phyloP scores from a whole-genome alignment of 257 asterid genomes.

The Solanum virginianum region DNA sequence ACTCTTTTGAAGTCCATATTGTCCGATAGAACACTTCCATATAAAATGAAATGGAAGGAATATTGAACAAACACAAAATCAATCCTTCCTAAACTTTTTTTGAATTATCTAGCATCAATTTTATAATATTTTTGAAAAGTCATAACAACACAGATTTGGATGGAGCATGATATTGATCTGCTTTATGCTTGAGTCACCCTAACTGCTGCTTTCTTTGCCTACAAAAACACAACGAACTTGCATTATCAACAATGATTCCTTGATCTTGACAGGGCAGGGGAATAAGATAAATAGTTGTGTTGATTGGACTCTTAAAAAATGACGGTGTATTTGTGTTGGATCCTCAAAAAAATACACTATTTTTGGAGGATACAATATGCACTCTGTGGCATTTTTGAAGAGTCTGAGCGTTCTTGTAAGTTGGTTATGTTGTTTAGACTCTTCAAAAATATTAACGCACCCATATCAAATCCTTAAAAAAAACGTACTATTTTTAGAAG shows the following conservation, averaged over 20 bases:
- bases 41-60: background rate
- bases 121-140: background rate
- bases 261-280: background rate
- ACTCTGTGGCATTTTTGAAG: background rate
- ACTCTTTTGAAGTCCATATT: background rate
- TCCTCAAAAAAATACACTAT: background rate
- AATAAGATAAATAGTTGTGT: background rate
- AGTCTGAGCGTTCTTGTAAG: background rate
- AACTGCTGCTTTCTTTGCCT: constrained; percentile 48
- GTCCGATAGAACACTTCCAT: background rate
- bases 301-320: background rate
- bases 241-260: background rate
- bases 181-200: constrained; percentile 15
- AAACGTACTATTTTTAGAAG: background rate
- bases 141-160: background rate
- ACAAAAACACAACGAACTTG: background rate
- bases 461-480: background rate
- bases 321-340: background rate
- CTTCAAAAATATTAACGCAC: background rate
- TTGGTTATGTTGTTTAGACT: background rate
- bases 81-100: background rate
- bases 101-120: fast-evolving
- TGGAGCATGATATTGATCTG: background rate
- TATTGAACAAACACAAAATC: background rate
- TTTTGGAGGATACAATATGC: background rate